phyloP scores from a whole-genome alignment of 2,329 filamentous ascomycete genomes.

The Passalora sequoiae region DNA sequence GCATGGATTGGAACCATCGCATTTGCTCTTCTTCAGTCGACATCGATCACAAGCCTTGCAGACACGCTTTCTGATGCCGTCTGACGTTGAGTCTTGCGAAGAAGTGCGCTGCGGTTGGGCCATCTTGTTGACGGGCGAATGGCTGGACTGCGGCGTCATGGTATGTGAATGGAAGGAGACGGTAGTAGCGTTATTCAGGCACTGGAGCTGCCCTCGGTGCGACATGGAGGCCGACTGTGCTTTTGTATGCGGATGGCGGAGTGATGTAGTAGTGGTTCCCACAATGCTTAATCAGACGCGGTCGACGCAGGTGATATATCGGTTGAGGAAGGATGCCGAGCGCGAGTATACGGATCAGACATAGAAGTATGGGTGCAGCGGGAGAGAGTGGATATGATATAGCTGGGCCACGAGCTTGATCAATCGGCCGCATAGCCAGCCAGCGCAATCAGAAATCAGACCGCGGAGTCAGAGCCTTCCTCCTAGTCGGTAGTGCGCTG shows the following conservation, averaged over 20 bases:
- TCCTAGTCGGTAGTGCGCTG: constrained; percentile 7
- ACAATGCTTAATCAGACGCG: constrained; percentile 1
- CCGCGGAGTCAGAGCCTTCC: constrained; percentile 10
- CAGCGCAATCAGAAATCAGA: too few species aligned
- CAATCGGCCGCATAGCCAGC: constrained; percentile 6
- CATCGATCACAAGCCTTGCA: constrained; percentile 64
- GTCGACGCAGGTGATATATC: background rate
- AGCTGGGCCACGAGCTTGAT: constrained; percentile 7
- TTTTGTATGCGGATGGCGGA: constrained; percentile 1
- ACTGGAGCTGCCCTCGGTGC: constrained; percentile 21
- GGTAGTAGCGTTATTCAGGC: constrained; percentile 16
- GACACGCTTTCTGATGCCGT: constrained; percentile 51
- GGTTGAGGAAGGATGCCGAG: background rate
- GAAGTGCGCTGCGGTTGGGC: constrained; percentile 21
- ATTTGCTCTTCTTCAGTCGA: constrained; percentile 64
- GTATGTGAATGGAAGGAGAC: constrained; percentile 21
- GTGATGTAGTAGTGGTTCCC: background rate
- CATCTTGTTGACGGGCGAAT: constrained; percentile 23
- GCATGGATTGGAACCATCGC: constrained; percentile 58
- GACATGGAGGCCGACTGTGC: constrained; percentile 10
- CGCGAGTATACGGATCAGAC: background rate
- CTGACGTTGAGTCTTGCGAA: constrained; percentile 26
- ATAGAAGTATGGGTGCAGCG: constrained; percentile 1
- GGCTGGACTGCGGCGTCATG: constrained; percentile 16
- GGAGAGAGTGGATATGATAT: constrained; percentile 12